Conservation (phyloP, 164 flowering plant genomes). For the Litsea cubeba region DNA sequence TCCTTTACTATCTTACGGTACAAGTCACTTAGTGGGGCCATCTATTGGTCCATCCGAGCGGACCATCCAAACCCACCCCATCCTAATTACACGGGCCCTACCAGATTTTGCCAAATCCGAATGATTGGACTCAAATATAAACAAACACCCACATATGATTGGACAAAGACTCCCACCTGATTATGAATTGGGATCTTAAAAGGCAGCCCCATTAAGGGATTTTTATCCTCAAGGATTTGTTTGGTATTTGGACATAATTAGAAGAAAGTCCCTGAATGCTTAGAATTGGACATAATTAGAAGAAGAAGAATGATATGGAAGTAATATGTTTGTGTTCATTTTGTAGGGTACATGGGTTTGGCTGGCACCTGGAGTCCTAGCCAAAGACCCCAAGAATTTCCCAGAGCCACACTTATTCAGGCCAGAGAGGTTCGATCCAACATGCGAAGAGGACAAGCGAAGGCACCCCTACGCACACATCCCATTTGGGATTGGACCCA, state of each 20-base stretch:
- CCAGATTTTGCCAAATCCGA: too few species aligned
- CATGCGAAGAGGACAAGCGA: slow-evolving; percentile 62
- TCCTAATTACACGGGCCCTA: too few species aligned
- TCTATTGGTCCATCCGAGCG: too few species aligned
- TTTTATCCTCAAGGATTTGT: background rate
- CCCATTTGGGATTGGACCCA: slow-evolving; percentile 91
- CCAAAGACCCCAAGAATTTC: slow-evolving; percentile 84
- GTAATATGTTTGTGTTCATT: background rate
- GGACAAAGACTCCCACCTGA: too few species aligned
- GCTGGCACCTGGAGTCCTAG: slow-evolving; percentile 84
- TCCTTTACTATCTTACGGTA: too few species aligned
- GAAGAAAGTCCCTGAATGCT: background rate
- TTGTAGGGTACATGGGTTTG: slow-evolving; percentile 96
- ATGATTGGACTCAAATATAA: too few species aligned
- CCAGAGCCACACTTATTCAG: slow-evolving; percentile 84
- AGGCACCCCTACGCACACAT: slow-evolving; percentile 94
- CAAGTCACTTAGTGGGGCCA: too few species aligned
- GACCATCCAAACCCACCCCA: too few species aligned
- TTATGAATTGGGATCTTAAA: too few species aligned
- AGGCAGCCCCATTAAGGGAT: too few species aligned
- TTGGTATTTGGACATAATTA: background rate
- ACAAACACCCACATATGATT: too few species aligned
- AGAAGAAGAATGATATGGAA: background rate
- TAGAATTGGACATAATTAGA: background rate
- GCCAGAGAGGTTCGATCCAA: slow-evolving; percentile 88